Base-by-base conservation (phyloP, 305 asterid species). In the Striga hermonthica region DNA sequence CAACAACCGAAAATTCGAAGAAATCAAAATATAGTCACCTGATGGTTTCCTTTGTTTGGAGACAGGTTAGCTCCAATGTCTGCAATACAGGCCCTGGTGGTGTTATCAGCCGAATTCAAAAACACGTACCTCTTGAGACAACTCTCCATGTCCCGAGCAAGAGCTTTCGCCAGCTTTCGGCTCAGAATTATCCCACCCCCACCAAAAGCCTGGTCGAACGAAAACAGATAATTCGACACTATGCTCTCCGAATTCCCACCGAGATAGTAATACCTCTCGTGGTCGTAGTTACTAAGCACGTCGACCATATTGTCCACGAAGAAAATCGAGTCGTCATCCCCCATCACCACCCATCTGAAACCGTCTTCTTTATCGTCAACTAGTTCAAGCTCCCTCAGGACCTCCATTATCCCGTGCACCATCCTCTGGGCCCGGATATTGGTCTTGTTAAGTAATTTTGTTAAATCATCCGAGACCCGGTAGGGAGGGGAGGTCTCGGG, bases 131-230 rank as follows among this genome's bases (percentile, higher is more conserved):
- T 73, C 72, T 59, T 73, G 4, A 84, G 41, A 65, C 95, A 87
- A 28, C 48, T 60, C 0, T 76, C 79, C 73, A 84, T 81, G 37
- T 74, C 78, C 2, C 66, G 61, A 0, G 82, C 86, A 48, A 84
- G 39, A 1, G 86, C 85, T 38, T 55, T 80, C 0, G 86, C 95
- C 35, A 85, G 58, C 5, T 89, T 81, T 40, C 77, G 70, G 45
- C 91, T 84, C 56, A 87, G 28, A 10, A 83, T 71, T 11, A 84
- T 72, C 22, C 92, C 95, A 1, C 79, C 92, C n/a, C 95, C 92
- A 0, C 95, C 95, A 43, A 83, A 87, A 5, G 80, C 90, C 72
- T 78, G 84, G 34, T 76, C 44, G 62, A 82, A 87, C 3, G 86
- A 83, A 48, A 67, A 85, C 41, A 74, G 53, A 13, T 54, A 80